Percentiles rank a stretch among this genome's conserved stretches.
phyloP scores from a whole-genome alignment of 805 yeast genomes.

The Priceomyces medius region DNA sequence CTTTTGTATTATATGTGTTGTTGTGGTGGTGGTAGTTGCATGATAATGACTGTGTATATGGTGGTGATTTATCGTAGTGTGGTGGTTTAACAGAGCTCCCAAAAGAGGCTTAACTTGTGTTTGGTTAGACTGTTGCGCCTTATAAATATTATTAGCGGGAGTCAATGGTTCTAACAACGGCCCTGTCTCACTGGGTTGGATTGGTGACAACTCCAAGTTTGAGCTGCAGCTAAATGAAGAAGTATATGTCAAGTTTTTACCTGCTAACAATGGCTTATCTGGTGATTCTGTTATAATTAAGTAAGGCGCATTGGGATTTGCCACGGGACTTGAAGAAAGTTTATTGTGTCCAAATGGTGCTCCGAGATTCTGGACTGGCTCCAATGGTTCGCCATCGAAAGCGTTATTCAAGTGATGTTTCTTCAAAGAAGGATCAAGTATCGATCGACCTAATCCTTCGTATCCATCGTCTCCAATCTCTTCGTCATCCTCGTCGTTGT shows the following conservation, averaged over 20 bases:
- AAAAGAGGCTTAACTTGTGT: constrained; percentile 5
- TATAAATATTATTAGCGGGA: constrained; percentile 38
- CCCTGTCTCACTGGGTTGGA: constrained; percentile 58
- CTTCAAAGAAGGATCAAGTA: constrained; percentile 15
- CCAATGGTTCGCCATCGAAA: constrained; percentile 5
- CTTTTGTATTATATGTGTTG: constrained; percentile 18
- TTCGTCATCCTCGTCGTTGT: constrained; percentile 15
- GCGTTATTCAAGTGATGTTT: constrained; percentile 11
- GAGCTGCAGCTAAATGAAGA: constrained; percentile 68
- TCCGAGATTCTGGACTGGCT: constrained; percentile 10
- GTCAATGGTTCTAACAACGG: constrained; percentile 66
- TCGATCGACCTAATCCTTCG: constrained; percentile 12
- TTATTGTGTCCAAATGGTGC: constrained; percentile 11
- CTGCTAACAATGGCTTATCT: constrained; percentile 38
- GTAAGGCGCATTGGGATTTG: constrained; percentile 16
- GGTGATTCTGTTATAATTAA: constrained; percentile 36
- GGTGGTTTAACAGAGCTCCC: constrained; percentile 2
- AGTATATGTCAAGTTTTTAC: constrained; percentile 50
- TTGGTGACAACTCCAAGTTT: constrained; percentile 62
- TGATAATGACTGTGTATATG: constrained; percentile 6
- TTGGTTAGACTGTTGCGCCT: constrained; percentile 7
- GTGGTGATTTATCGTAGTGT: constrained; percentile 3
- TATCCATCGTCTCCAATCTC: constrained; percentile 19
- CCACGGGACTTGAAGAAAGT: constrained; percentile 6
- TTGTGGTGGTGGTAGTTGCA: constrained; percentile 7